Evolutionary conservation across 225 moss, liverwort and hornwort genomes (phyloP).

Genomic region (Marchantia polymorpha): DNA sequence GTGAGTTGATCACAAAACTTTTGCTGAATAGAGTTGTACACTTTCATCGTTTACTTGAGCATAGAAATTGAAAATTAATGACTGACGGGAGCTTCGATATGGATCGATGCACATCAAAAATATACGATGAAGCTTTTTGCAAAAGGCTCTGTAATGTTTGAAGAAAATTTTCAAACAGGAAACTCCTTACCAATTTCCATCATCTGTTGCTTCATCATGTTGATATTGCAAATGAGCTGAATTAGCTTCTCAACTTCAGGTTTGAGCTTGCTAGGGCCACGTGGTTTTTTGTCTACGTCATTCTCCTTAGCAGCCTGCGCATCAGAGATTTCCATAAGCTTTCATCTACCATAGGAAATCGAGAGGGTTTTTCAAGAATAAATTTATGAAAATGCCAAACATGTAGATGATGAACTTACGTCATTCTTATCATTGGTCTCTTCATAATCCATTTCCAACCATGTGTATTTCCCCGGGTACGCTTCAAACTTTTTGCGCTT

Average conservation of each 20-base stretch:
- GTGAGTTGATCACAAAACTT: too few relatives aligned
- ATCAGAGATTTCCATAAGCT: neutral
- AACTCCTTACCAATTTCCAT: conserved; percentile 66
- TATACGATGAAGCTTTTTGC: neutral
- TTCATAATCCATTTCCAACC: conserved; percentile 98
- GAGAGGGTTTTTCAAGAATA: neutral
- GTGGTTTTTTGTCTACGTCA: conserved; percentile 19
- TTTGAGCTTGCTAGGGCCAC: conserved; percentile 62
- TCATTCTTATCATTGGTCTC: neutral
- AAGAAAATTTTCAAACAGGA: neutral
- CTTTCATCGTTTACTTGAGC: too few relatives aligned
- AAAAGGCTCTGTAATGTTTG: neutral
- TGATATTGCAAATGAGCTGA: conserved; percentile 64
- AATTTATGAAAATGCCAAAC: too few relatives aligned
- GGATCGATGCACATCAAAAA: too few relatives aligned
- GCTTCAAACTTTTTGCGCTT: conserved; percentile 55
- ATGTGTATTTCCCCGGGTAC: conserved; percentile 71
- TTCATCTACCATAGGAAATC: neutral
- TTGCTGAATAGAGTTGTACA: too few relatives aligned
- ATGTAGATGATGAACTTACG: neutral
- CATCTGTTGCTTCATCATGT: conserved; percentile 93
- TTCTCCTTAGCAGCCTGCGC: conserved; percentile 17
- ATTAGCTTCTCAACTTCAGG: conserved; percentile 61
- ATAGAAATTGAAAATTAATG: too few relatives aligned
- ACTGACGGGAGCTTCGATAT: too few relatives aligned